Base-by-base conservation (phyloP, 441 rosid genomes). In the Pelargonium myrrhifolium region DNA sequence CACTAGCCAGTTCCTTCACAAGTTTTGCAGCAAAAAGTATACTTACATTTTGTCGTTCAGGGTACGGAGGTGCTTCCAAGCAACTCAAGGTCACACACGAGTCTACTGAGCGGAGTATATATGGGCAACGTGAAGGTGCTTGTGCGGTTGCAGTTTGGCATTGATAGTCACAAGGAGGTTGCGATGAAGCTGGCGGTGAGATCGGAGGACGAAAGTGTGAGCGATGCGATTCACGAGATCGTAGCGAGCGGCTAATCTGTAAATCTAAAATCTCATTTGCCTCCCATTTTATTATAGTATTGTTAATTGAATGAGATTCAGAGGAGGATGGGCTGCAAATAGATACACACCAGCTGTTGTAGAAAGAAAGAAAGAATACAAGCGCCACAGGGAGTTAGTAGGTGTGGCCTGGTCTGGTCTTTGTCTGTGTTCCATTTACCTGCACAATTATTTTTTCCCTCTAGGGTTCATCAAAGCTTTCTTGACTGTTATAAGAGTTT, bases 81-180 rank as follows among this genome's bases (percentile, higher is more conserved):
- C 89, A 94, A 89, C 77, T 89, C 99, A 73, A 89, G 97, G 86
- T 94, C 98, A 64, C 99, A 94, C 76, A 81, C 93, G 0, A 88
- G 99, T 68, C 74, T 92, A 62, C 77, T 92, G 18, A 92, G 97
- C 28, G 99, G 99, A 67, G 89, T 89, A 51, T 94, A 83, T 82
- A 85, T 94, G 11, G 96, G 99, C 74, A 88, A 87, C 20, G 89
- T 82, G 73, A 86, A 74, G 83, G 96, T 92, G 68, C 87, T 94
- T 6, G 97, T 85, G 66, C 79, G 90, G 58, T 72, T 86, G 75
- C 95, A 90, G 35, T 94, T 94, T 71, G 99, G 98, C 70, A 76
- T 94, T 15, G 90, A 87, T 59, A 83, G 89, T 67, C 74, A 87
- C 22, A 94, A 81, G 79, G 97, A 88, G 24, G 89, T 94, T 17